Conservation (phyloP, 164 flowering plant species). For the Nelumbo lutea region DNA sequence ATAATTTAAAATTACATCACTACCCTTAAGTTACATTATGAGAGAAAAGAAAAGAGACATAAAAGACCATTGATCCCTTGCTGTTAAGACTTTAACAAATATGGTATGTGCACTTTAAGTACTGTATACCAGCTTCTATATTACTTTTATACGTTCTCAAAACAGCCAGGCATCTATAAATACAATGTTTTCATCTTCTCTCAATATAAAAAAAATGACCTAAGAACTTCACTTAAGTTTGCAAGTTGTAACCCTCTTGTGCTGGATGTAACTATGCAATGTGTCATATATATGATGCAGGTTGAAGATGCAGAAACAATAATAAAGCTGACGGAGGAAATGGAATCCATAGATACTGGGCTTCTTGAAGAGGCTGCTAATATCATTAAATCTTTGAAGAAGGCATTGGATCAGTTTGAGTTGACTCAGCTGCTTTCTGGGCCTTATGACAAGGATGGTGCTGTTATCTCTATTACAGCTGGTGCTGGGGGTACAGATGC, state of each 20-base stretch:
- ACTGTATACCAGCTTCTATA: too few relatives aligned
- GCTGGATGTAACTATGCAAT: not conserved
- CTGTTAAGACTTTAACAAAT: too few relatives aligned
- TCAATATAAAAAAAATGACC: not conserved
- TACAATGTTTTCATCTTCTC: too few relatives aligned
- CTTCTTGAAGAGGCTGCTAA: conserved; percentile 78
- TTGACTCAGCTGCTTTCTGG: conserved; percentile 90
- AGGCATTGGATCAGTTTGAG: conserved; percentile 77
- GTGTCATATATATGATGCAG: conserved; percentile 22
- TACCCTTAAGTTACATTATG: too few relatives aligned
- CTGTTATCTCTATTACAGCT: conserved; percentile 75
- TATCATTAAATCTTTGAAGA: conserved; percentile 56
- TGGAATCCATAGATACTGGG: conserved; percentile 75
- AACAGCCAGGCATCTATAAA: too few relatives aligned
- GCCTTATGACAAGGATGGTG: conserved; percentile 97
- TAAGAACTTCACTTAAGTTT: not conserved
- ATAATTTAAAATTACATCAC: too few relatives aligned
- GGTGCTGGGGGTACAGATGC: conserved; percentile 99
- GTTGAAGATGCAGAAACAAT: conserved; percentile 93
- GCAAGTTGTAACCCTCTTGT: not conserved
- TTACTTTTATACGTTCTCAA: too few relatives aligned
- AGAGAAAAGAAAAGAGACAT: too few relatives aligned
- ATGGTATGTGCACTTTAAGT: too few relatives aligned
- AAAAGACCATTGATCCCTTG: too few relatives aligned
- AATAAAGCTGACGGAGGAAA: conserved; percentile 79